These are phyloP conservation scores for Furcasterigmium furcatum DNA, from an alignment of 2,329 filamentous ascomycete genomes.

Conservation along the genomic window DNA sequence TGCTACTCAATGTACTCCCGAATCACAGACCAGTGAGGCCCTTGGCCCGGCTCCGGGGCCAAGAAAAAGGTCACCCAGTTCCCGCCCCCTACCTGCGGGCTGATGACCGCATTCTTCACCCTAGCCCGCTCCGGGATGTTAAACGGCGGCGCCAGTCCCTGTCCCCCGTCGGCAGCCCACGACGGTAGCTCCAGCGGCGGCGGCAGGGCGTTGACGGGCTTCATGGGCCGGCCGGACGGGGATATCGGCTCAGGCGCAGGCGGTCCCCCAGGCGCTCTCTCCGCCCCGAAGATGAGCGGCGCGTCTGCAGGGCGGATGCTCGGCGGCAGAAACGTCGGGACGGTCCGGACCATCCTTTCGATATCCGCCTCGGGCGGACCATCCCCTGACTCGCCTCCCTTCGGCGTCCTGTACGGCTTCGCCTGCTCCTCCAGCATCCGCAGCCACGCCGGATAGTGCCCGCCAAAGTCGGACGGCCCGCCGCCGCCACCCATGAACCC, in stretches of 20 bases:
- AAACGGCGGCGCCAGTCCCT: slow-evolving; percentile 18
- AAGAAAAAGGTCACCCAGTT: slow-evolving; percentile 25
- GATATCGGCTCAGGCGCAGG: slow-evolving; percentile 1
- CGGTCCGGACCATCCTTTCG: not conserved
- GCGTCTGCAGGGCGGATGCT: not conserved
- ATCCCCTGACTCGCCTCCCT: not conserved
- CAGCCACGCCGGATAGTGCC: not conserved
- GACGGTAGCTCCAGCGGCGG: not conserved
- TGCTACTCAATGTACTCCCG: slow-evolving; percentile 16
- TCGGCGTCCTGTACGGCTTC: not conserved
- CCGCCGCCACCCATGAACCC: too few relatives aligned
- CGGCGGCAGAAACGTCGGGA: not conserved
- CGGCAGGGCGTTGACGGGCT: slow-evolving; percentile 8
- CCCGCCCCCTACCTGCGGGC: slow-evolving; percentile 15
- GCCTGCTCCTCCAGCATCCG: not conserved
- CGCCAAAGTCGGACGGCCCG: too few relatives aligned
- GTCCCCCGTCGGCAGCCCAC: not conserved
- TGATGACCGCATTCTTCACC: slow-evolving; percentile 26
- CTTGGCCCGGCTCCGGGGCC: slow-evolving; percentile 15
- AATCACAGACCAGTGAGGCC: slow-evolving; percentile 19
- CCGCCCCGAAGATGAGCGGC: not conserved
- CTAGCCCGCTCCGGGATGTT: slow-evolving; percentile 19
- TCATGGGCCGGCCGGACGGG: not conserved
- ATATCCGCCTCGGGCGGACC: not conserved
- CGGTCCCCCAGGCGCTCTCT: not conserved